phyloP scores from a whole-genome alignment of 768 basidiomycete species.

The Glaciozyma antarctica region DNA sequence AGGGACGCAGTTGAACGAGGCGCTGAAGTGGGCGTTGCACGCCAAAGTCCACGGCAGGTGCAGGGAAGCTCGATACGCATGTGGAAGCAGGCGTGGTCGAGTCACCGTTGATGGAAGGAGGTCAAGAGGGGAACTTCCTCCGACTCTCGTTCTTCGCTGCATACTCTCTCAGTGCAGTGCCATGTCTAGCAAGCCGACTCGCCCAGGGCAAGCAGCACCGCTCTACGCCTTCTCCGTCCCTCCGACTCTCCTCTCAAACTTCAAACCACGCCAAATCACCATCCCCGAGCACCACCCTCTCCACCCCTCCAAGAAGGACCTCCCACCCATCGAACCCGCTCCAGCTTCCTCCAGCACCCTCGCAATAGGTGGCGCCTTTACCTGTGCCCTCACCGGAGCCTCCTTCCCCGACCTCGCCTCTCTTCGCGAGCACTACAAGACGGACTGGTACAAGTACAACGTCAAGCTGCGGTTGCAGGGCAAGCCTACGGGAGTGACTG shows the following conservation, averaged over 20 bases:
- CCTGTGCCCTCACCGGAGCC: constrained; percentile 42
- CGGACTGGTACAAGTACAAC: constrained; percentile 98
- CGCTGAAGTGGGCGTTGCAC: too few species aligned
- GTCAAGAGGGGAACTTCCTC: too few species aligned
- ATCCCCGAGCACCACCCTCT: constrained; percentile 26
- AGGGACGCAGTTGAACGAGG: too few species aligned
- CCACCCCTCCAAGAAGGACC: constrained; percentile 9
- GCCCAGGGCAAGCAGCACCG: not conserved
- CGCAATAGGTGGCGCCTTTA: constrained; percentile 11
- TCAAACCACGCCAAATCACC: constrained; percentile 21
- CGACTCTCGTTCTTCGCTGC: too few species aligned
- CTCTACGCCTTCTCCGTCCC: constrained; percentile 31
- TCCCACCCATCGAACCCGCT: not conserved
- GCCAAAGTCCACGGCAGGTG: too few species aligned
- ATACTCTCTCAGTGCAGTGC: too few species aligned
- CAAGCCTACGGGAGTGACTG: constrained; percentile 51
- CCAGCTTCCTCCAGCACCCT: not conserved
- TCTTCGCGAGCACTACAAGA: constrained; percentile 76
- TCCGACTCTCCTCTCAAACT: constrained; percentile 1
- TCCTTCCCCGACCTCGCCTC: constrained; percentile 65
- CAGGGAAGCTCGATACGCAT: too few species aligned
- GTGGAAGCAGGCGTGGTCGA: too few species aligned
- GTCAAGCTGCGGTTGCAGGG: constrained; percentile 60
- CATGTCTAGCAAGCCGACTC: too few species aligned
- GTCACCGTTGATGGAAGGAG: too few species aligned